Evolutionary conservation across 192 early-diverging fungal species (phyloP).

Genomic region (Mortierella alpina): DNA sequence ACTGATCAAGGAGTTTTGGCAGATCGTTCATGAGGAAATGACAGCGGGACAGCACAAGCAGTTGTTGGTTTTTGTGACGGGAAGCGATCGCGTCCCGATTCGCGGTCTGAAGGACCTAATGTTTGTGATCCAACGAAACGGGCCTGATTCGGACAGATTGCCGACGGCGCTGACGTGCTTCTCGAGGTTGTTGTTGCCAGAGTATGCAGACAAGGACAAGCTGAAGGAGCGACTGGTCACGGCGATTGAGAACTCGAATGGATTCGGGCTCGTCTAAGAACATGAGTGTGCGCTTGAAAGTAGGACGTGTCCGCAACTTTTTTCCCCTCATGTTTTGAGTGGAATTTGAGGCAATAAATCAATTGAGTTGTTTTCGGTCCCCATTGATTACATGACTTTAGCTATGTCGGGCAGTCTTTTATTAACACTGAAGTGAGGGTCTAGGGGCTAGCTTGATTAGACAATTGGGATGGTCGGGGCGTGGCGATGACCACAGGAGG

Average conservation of each 20-base stretch:
- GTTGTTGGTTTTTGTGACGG: conserved; percentile 91
- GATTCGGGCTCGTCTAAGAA: conserved; percentile 89
- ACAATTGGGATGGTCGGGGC: too few species aligned
- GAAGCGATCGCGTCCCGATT: conserved; percentile 88
- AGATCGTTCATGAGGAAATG: conserved; percentile 73
- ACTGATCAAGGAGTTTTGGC: conserved; percentile 87
- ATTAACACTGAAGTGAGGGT: too few species aligned
- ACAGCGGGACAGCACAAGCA: conserved; percentile 72
- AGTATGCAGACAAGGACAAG: conserved; percentile 79
- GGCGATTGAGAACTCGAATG: conserved; percentile 92
- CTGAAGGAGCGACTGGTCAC: conserved; percentile 80
- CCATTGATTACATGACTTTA: too few species aligned
- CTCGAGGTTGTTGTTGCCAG: conserved; percentile 86
- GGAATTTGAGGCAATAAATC: background rate
- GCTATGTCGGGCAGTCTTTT: too few species aligned
- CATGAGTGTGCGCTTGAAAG: background rate
- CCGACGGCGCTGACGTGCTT: conserved; percentile 95
- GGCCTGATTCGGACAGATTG: conserved; percentile 86
- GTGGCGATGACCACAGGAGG: too few species aligned
- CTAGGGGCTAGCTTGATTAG: too few species aligned
- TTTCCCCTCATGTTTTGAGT: too few species aligned
- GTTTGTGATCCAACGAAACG: conserved; percentile 97
- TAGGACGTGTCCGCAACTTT: too few species aligned
- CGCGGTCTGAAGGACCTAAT: conserved; percentile 81
- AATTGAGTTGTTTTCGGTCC: too few species aligned